Conservation (phyloP, 2,329 filamentous ascomycete species). For the Atkinsonella texensis region DNA sequence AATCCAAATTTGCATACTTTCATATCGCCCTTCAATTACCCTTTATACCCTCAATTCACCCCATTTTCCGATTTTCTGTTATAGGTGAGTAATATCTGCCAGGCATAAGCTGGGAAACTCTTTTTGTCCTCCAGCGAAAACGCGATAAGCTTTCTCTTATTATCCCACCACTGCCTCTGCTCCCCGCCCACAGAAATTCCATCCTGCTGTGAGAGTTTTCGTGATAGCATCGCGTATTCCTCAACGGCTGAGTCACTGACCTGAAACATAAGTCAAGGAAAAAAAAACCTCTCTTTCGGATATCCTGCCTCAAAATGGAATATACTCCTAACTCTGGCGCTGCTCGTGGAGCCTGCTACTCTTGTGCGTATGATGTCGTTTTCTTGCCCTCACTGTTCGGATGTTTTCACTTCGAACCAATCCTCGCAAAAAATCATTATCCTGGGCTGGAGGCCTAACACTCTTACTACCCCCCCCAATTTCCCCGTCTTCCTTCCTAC, state of each 20-base stretch:
- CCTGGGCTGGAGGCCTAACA: too few relatives aligned
- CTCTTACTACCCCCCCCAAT: too few relatives aligned
- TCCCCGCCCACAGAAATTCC: not conserved
- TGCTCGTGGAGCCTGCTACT: slow-evolving; percentile 37
- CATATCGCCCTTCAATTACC: slow-evolving; percentile 4
- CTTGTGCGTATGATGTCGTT: slow-evolving; percentile 29
- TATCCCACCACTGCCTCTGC: not conserved
- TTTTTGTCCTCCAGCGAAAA: not conserved
- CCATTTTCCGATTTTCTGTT: not conserved
- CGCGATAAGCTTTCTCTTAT: not conserved
- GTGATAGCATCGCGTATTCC: not conserved
- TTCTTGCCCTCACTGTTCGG: not conserved
- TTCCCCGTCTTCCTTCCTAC: not conserved
- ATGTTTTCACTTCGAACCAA: too few relatives aligned
- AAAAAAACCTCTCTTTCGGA: not conserved
- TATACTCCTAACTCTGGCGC: slow-evolving; percentile 7
- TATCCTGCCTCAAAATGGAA: slow-evolving; percentile 25
- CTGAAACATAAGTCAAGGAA: not conserved
- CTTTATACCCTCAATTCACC: not conserved
- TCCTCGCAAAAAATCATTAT: too few relatives aligned
- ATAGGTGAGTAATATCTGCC: slow-evolving; percentile 1
- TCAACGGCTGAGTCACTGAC: not conserved
- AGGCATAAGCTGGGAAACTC: not conserved
- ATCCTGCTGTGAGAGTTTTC: not conserved
- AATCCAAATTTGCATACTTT: slow-evolving; percentile 3